Evolutionary conservation across 2,329 filamentous ascomycete genomes (phyloP).

Genomic region (Fusarium dlaminii): DNA sequence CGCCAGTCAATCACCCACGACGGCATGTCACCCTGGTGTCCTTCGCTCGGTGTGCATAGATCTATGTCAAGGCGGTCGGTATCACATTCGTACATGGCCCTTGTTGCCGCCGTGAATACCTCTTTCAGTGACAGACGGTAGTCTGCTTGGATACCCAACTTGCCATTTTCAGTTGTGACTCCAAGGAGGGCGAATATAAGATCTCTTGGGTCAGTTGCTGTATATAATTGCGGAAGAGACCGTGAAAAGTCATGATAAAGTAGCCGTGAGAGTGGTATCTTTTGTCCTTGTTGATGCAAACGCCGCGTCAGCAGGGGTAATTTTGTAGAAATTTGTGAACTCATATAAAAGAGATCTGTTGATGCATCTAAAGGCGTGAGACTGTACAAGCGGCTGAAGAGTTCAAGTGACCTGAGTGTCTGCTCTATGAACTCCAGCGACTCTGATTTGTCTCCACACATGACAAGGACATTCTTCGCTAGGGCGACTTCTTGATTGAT

Average conservation of each 20-base stretch:
- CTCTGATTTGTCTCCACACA: not conserved
- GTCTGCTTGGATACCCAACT: not conserved
- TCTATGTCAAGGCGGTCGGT: not conserved
- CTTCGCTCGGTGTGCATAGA: not conserved
- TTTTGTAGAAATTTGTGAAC: accelerated
- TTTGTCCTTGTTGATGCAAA: not conserved
- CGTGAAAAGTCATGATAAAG: not conserved
- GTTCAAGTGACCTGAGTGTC: not conserved
- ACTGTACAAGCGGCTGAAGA: not conserved
- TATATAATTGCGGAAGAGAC: not conserved
- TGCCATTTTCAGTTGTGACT: not conserved
- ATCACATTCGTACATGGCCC: not conserved
- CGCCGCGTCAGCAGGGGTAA: not conserved
- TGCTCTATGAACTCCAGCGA: not conserved
- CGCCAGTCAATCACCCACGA: conserved; percentile 13
- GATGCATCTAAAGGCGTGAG: not conserved
- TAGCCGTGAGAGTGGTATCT: not conserved
- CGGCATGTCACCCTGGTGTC: not conserved
- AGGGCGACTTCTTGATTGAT: not conserved
- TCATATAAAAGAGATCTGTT: not conserved
- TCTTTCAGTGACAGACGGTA: not conserved
- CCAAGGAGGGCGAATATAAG: conserved; percentile 31
- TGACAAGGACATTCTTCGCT: not conserved
- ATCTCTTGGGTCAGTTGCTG: conserved; percentile 31
- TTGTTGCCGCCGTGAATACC: not conserved